Percentiles rank a stretch among this genome's conserved stretches.
phyloP scores from a whole-genome alignment of 2,329 filamentous ascomycete genomes.

The Neofusicoccum sp. region DNA sequence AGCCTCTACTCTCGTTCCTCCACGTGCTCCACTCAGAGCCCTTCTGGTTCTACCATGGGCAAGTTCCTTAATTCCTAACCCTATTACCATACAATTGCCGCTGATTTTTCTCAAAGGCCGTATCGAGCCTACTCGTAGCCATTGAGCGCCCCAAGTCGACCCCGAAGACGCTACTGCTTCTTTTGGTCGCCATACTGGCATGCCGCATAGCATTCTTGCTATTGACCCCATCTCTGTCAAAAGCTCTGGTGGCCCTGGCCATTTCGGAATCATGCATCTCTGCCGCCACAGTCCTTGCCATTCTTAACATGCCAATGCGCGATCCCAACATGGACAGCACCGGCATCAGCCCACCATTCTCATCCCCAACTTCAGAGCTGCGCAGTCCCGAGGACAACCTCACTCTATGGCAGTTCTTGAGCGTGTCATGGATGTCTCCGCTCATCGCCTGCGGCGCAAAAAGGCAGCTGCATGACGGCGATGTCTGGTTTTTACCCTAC shows the following conservation, averaged over 20 bases:
- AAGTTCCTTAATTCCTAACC: background rate
- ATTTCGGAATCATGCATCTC: conserved; percentile 9
- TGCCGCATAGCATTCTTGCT: conserved; percentile 23
- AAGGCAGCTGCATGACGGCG: conserved; percentile 69
- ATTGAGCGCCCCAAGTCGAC: conserved; percentile 42
- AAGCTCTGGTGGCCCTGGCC: conserved; percentile 38
- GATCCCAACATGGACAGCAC: conserved; percentile 54
- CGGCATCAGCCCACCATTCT: conserved; percentile 60
- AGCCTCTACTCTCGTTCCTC: background rate
- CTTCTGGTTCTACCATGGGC: conserved; percentile 11
- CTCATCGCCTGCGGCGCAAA: conserved; percentile 64
- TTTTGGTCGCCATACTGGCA: conserved; percentile 38
- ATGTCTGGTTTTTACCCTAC: conserved; percentile 77
- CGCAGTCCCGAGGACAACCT: conserved; percentile 78
- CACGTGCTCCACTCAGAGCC: background rate
- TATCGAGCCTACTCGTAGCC: conserved; percentile 35
- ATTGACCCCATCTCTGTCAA: conserved; percentile 21
- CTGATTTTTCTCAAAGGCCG: conserved; percentile 29
- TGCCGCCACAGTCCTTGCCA: conserved; percentile 47
- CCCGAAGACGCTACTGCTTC: conserved; percentile 39
- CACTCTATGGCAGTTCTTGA: conserved; percentile 79
- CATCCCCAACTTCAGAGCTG: conserved; percentile 56
- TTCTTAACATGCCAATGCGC: conserved; percentile 69
- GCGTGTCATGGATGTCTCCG: conserved; percentile 77
- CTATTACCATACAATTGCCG: background rate